Evolutionary conservation across 495 filamentous ascomycete species (phyloP), one percentile per base, ranked within the genome.

Genomic region (Aspergillus kassunensis): DNA sequence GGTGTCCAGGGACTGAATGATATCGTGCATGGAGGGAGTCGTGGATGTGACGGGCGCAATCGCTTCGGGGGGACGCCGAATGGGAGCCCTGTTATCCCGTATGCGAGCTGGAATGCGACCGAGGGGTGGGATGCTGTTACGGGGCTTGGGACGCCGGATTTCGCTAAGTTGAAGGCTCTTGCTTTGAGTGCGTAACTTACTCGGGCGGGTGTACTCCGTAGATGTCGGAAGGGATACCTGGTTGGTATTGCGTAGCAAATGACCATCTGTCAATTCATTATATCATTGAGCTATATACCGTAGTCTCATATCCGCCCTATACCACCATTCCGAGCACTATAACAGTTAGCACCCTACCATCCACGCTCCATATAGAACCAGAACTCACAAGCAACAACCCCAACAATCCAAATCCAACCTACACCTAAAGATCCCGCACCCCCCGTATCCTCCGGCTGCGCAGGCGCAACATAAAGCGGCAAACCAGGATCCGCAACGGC

Each of bases 121-220:
- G 46, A 58, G 30, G 82, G 82, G 4, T 85, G 82, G 82, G 82
- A 86, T 64, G 74, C 82, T 8, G 82, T 83, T 1, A 77, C 80
- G 16, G 82, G 81, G 13, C 68, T 78, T 39, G 81, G 81, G 1
- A 83, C 81, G 6, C 81, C 82, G 2, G 55, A 75, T 48, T 77
- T 77, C 55, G 54, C 48, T 47, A 51, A 63, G 52, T 55, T 80
- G 70, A 31, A 61, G 56, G 56, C 67, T 37, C 13, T 68, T 45
- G 66, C 65, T 6, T 16, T 59, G 20, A 2, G n/a, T 31, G 34
- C 15, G 34, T 51, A 15, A 33, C 20, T n/a, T n/a, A n/a, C n/a
- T n/a, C n/a, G n/a, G n/a, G n/a, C n/a, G n/a, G n/a, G n/a, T n/a
- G n/a, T n/a, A n/a, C n/a, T n/a, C n/a, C n/a, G n/a, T n/a, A n/a